phyloP scores from a whole-genome alignment of 1,284 basidiomycete genomes.

The Cutaneotrichosporon spelunceum region DNA sequence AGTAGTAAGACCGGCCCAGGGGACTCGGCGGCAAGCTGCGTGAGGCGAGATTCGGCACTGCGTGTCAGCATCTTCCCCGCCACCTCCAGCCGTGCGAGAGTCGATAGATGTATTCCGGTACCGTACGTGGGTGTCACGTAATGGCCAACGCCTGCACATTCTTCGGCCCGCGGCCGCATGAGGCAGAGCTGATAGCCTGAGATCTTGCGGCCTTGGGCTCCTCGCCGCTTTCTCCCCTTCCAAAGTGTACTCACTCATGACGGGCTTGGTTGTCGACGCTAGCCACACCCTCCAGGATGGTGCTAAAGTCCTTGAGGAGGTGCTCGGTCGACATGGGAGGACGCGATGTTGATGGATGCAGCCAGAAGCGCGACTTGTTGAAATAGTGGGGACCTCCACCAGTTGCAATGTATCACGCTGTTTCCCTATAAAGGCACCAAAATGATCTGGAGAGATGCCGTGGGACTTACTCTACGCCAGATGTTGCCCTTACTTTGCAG shows the following conservation, averaged over 20 bases:
- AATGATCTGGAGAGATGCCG: too few species aligned
- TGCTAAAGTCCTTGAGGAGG: constrained; percentile 40
- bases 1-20: constrained; percentile 39
- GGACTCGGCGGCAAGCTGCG: constrained; percentile 28
- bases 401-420: too few species aligned
- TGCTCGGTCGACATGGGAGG: constrained; percentile 41
- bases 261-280: constrained; percentile 32
- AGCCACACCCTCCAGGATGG: constrained; percentile 40
- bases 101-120: background rate
- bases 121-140: background rate
- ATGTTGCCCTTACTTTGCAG: too few species aligned
- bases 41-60: constrained; percentile 41
- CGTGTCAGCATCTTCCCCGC: background rate
- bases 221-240: background rate
- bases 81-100: background rate
- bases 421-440: too few species aligned
- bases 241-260: constrained; percentile 30
- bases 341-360: background rate
- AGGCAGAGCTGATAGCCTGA: too few species aligned
- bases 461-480: too few species aligned
- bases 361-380: background rate
- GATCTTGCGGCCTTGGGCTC: too few species aligned
- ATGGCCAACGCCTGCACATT: background rate
- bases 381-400: constrained; percentile 9
- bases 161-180: background rate